These are phyloP conservation scores for Cryptosporidium ryanae DNA, from an alignment of 169 alveolate genomes.

Conservation along the genomic window DNA sequence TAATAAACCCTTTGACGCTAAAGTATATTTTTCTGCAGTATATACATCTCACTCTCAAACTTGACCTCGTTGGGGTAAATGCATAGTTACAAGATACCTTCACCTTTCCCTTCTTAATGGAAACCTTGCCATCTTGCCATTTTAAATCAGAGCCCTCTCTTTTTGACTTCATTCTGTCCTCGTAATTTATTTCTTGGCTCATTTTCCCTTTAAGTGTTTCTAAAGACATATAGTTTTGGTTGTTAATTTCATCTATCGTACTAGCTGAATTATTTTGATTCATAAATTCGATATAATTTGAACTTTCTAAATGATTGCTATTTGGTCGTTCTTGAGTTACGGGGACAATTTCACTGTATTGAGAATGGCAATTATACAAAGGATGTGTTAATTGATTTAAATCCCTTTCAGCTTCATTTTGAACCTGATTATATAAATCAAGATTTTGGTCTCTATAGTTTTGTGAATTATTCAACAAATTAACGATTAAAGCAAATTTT, in stretches of 20 bases:
- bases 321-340: conserved; percentile 22
- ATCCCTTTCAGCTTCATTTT: conserved; percentile 35
- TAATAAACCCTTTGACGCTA: conserved; percentile 50
- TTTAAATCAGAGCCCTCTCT: neutral
- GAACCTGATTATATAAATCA: conserved; percentile 2
- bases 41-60: conserved; percentile 55
- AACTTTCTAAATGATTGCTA: neutral
- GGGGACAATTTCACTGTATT: conserved; percentile 13
- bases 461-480: conserved; percentile 24
- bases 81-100: conserved; percentile 59
- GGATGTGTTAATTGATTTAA: neutral
- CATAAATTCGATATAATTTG: conserved; percentile 1
- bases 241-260: conserved; percentile 12
- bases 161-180: conserved; percentile 27
- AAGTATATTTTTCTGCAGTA: conserved; percentile 48
- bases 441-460: neutral
- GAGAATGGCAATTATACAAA: conserved; percentile 9
- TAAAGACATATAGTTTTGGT: conserved; percentile 25
- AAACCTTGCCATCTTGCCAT: conserved; percentile 73
- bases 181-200: conserved; percentile 41
- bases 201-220: conserved; percentile 48
- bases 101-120: conserved; percentile 42
- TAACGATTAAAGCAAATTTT: conserved; percentile 41
- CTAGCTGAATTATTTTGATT: conserved; percentile 3
- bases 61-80: conserved; percentile 71